phyloP scores from a whole-genome alignment of 371 early-diverging fungal genomes.

The Caulochytrium protostelioides region DNA sequence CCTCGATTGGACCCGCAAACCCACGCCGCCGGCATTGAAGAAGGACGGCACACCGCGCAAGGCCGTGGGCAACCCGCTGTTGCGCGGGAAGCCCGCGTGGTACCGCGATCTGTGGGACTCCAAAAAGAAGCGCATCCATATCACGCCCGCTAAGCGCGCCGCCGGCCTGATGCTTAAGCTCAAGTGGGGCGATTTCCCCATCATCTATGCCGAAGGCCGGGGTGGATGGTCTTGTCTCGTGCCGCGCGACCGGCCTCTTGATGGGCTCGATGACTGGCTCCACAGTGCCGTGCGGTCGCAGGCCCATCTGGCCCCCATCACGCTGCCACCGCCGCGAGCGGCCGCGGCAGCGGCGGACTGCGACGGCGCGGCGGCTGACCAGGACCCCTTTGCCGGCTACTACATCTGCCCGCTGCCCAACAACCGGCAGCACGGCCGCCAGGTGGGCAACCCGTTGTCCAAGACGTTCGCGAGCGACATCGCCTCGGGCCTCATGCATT shows the following conservation, averaged over 20 bases:
- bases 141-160: constrained; percentile 47
- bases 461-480: no score
- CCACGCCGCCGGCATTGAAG: constrained; percentile 6
- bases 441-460: no score
- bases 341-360: no score
- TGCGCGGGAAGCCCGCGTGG: constrained; percentile 57
- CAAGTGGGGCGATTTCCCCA: constrained; percentile 63
- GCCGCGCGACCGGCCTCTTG: not conserved
- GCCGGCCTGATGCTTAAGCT: constrained; percentile 63
- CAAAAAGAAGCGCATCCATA: constrained; percentile 24
- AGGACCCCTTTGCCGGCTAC: no score
- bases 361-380: no score
- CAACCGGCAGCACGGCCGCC: no score
- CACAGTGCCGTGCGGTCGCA: no score
- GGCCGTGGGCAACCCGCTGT: constrained; percentile 18
- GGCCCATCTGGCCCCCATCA: no score
- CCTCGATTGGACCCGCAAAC: constrained; percentile 54
- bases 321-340: no score
- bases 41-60: not conserved
- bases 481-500: no score
- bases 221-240: not conserved
- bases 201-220: constrained; percentile 35
- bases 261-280: no score
- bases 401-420: no score
- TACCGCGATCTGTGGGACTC: constrained; percentile 53